Evolutionary conservation across 2,329 filamentous ascomycete genomes (phyloP), one percentile per base, ranked within the genome.

Genomic region (Teratosphaeria pseudoeucalypti): DNA sequence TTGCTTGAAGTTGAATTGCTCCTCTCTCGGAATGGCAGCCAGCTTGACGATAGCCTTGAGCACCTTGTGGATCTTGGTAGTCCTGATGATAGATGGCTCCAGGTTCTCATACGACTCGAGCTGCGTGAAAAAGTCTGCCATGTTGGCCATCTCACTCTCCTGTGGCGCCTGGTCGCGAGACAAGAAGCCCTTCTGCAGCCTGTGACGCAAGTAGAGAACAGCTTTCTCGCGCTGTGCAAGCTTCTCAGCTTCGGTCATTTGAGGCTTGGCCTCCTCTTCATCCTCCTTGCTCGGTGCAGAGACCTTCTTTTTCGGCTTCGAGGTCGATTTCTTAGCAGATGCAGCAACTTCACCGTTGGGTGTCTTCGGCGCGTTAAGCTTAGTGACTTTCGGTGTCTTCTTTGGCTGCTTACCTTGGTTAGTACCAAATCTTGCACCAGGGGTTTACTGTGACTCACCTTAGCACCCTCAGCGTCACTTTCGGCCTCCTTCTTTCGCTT

Each of bases 31-130:
- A 66, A 99, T 95, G 3, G 81, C 81, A 52, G 86, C 82, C 9
- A 99, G 80, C 78, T 96, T 96, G 68, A 96, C 79, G 65, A 99
- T 94, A 4, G 88, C 91, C 78, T 95, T 96, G 60, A 99, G 82
- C 11, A 99, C 92, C 78, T 99, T 99, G 84, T 97, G 92, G 75
- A 99, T 96, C 81, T 97, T 99, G 63, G 94, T 99, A 14, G 79
- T 80, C 64, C 89, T 85, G 69, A 97, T 96, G 67, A 96, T 94
- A 65, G 85, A 85, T 34, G 89, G 90, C 72, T 97, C 92, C 4
- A 97, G 83, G 64, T 95, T 89, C 1, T 84, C 73, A 80, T 85
- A 87, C 7, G 80, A 83, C 76, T 99, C 94, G 6, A 99, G 83
- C 73, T 95, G 90, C 34, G 81, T 82, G 60, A 95, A 80, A 68